These are phyloP conservation scores for Fusarium abutilonis DNA, from an alignment of 2,329 filamentous ascomycete genomes.

Conservation along the genomic window DNA sequence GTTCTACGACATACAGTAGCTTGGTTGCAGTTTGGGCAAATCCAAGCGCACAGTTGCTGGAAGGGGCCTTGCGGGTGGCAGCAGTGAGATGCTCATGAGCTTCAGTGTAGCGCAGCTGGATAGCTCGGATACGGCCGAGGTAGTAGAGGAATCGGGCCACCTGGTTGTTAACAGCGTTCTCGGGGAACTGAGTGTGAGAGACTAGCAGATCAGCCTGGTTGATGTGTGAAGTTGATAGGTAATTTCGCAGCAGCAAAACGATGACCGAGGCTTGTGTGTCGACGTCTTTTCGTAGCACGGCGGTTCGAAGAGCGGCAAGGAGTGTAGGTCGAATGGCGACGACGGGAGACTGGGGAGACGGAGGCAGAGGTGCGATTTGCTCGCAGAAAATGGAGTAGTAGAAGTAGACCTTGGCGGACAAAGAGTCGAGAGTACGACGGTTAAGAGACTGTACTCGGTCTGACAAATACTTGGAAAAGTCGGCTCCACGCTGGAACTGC, in stretches of 20 bases:
- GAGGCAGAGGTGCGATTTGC: slow-evolving; percentile 85
- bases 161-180: slow-evolving; percentile 96
- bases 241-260: slow-evolving; percentile 93
- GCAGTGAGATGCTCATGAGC: slow-evolving; percentile 94
- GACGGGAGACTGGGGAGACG: slow-evolving; percentile 87
- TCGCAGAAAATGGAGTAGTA: slow-evolving; percentile 98
- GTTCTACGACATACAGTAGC: slow-evolving; percentile 93
- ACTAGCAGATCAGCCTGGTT: slow-evolving; percentile 95
- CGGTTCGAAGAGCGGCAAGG: slow-evolving; percentile 87
- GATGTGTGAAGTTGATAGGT: slow-evolving; percentile 95
- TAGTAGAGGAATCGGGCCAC: slow-evolving; percentile 98
- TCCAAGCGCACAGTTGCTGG: slow-evolving; percentile 86
- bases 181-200: slow-evolving; percentile 93
- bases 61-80: slow-evolving; percentile 93
- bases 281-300: slow-evolving; percentile 95
- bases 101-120: slow-evolving; percentile 96
- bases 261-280: slow-evolving; percentile 98
- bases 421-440: slow-evolving; percentile 90
- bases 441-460: slow-evolving; percentile 90
- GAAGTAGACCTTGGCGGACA: slow-evolving; percentile 96
- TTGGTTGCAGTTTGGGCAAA: slow-evolving; percentile 98
- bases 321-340: slow-evolving; percentile 87
- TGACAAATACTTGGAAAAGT: slow-evolving; percentile 85
- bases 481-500: slow-evolving; percentile 79
- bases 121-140: slow-evolving; percentile 92